phyloP scores from a whole-genome alignment of 2,329 filamentous ascomycete genomes.

The Neonectria hederae region DNA sequence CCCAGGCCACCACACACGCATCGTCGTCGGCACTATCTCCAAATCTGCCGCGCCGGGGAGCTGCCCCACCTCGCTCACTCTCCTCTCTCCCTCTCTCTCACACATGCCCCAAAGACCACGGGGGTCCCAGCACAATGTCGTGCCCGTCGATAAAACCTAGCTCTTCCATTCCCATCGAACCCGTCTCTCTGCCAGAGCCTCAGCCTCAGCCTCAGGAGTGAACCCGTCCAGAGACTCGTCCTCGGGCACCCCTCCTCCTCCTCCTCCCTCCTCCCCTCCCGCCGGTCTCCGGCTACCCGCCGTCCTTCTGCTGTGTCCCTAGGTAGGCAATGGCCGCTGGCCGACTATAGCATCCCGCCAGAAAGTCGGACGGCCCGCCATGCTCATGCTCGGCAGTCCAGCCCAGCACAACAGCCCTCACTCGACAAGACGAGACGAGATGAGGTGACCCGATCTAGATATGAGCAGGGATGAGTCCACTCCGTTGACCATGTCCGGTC shows the following conservation, averaged over 20 bases:
- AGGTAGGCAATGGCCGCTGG: constrained; percentile 15
- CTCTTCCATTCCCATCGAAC: constrained; percentile 41
- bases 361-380: constrained; percentile 34
- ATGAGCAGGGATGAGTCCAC: constrained; percentile 45
- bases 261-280: constrained; percentile 8
- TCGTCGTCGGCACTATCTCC: constrained; percentile 44
- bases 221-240: constrained; percentile 15
- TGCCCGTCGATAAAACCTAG: constrained; percentile 45
- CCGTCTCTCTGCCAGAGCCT: constrained; percentile 40
- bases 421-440: constrained; percentile 42
- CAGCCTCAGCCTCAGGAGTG: constrained; percentile 40
- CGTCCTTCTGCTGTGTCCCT: neutral
- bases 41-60: constrained; percentile 43
- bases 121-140: constrained; percentile 44
- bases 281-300: constrained; percentile 33
- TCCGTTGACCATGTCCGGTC: constrained; percentile 45
- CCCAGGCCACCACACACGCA: constrained; percentile 26
- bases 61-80: constrained; percentile 42
- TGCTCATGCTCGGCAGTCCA: constrained; percentile 41
- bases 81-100: constrained; percentile 37
- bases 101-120: constrained; percentile 40
- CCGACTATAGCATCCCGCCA: constrained; percentile 23
- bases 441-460: constrained; percentile 44
- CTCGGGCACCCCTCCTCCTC: constrained; percentile 29
- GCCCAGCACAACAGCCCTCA: constrained; percentile 36